Evolutionary conservation across 306 rosid species (phyloP).

Genomic region (Trifolium pratense): DNA sequence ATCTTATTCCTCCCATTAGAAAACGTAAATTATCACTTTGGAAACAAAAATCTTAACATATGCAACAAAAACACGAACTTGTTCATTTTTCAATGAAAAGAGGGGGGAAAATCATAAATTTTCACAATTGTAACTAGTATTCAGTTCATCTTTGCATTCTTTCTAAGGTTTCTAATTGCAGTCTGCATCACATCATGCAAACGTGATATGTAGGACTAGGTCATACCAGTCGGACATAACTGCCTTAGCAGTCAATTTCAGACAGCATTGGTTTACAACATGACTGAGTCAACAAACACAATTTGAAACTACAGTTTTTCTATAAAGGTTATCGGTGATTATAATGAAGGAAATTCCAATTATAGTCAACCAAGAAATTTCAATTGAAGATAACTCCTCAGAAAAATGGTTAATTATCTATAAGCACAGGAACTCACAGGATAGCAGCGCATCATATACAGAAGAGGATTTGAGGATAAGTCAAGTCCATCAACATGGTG

Average conservation of each 20-base stretch:
- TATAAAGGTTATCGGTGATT: conserved; percentile 17
- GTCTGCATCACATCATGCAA: conserved; percentile 16
- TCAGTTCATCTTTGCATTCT: conserved; percentile 28
- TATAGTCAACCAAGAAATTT: conserved; percentile 21
- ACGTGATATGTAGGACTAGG: not conserved
- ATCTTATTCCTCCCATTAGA: not conserved
- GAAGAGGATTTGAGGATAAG: conserved; percentile 90
- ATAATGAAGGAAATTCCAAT: conserved; percentile 18
- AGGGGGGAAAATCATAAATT: not conserved
- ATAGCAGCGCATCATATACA: conserved; percentile 98
- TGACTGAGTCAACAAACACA: conserved; percentile 15
- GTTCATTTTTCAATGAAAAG: not conserved
- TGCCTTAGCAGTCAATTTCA: conserved; percentile 9
- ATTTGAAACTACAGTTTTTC: conserved; percentile 32
- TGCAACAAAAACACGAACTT: conserved; percentile 16
- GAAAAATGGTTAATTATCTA: conserved; percentile 17
- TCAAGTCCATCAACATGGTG: conserved; percentile 99
- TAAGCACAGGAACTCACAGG: conserved; percentile 72
- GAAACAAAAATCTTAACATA: not conserved
- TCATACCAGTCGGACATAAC: not conserved
- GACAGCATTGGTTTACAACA: conserved; percentile 21
- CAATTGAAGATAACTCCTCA: conserved; percentile 11
- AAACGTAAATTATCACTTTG: conserved; percentile 9
- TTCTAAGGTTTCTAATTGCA: conserved; percentile 26
- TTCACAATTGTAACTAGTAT: conserved; percentile 16